Evolutionary conservation across 148 eudicot species (phyloP), one percentile per base, ranked within the genome.

Genomic region (Euryodendron excelsum): DNA sequence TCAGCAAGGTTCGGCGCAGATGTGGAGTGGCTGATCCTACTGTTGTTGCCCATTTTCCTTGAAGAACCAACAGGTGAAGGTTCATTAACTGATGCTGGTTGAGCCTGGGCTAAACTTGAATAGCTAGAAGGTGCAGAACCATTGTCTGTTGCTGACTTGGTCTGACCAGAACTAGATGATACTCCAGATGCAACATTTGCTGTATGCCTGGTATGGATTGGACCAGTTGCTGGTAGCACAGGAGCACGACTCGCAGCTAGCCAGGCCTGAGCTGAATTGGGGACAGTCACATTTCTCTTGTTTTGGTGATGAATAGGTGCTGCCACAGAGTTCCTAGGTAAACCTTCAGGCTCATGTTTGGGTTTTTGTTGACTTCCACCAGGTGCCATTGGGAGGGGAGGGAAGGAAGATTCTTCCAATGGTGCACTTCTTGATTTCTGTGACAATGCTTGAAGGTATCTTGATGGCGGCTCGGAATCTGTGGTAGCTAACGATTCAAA

Each of bases 381-480:
- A 52, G 97, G 80, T 12, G 84, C 86, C 62, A 76, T 76, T 20
- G 91, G 66, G 1, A 93, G 94, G 45, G 98, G 99, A 81, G 99
- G 98, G 72, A 96, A 96, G 55, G 93, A 82, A 75, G 97, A 90
- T 64, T 87, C 93, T 82, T 74, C 82, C 3, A 93, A 86, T 44
- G 85, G 85, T 30, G 81, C 88, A 82, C 77, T 83, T 8, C 75
- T 77, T 68, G 91, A 80, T 30, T 74, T 81, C 59, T 87, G 92
- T 63, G 99, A 91, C 67, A 88, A 84, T 39, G 99, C 99, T 78
- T 87, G 90, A 61, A 80, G 98, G 76, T 96, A 96, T 79, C 95
- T 91, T 68, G 93, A 85, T 58, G 98, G 74, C 56, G 77, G 78
- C n/a, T 89, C 94, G 47, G 94, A 75, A 78, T 92, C 98, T 61